Conservation (phyloP, 2,329 filamentous ascomycete genomes). For the Aspergillus hortae region DNA sequence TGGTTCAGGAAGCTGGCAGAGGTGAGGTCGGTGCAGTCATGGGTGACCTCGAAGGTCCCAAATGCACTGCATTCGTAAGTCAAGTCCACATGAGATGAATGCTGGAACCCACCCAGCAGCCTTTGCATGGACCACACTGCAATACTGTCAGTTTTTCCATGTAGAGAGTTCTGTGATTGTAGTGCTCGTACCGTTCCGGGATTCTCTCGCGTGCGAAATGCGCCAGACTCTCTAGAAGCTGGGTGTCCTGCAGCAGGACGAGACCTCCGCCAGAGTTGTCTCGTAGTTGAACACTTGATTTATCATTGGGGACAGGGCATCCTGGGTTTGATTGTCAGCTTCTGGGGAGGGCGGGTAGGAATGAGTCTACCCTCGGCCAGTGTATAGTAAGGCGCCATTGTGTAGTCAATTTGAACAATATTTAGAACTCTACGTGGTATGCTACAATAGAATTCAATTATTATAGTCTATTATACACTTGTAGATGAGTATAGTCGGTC, state of each 20-base stretch:
- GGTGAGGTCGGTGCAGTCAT: slow-evolving; percentile 56
- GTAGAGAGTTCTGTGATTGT: neutral
- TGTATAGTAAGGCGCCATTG: slow-evolving; percentile 9
- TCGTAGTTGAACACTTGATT: slow-evolving; percentile 13
- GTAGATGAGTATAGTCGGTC: too few species aligned
- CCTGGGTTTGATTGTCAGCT: slow-evolving; percentile 5
- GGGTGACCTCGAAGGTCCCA: slow-evolving; percentile 59
- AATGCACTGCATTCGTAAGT: slow-evolving; percentile 41
- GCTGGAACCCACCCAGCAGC: slow-evolving; percentile 21
- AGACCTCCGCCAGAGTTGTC: slow-evolving; percentile 31
- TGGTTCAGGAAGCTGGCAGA: slow-evolving; percentile 52
- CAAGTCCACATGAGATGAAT: neutral
- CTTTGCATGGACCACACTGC: slow-evolving; percentile 18
- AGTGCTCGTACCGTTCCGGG: slow-evolving; percentile 44
- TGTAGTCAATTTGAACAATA: neutral
- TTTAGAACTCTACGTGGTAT: too few species aligned
- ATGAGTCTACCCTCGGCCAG: slow-evolving; percentile 10
- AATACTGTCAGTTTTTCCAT: neutral
- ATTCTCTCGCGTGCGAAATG: slow-evolving; percentile 61
- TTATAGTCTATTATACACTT: neutral
- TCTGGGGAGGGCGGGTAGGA: neutral
- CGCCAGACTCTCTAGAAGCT: slow-evolving; percentile 57
- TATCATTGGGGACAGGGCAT: slow-evolving; percentile 17
- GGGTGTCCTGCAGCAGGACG: slow-evolving; percentile 52
- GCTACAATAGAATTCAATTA: neutral